A percentile compares a stretch with the other conserved stretches of the same genome.
Conservation (phyloP, 2,329 filamentous ascomycete genomes). For the Fusarium buxicola region DNA sequence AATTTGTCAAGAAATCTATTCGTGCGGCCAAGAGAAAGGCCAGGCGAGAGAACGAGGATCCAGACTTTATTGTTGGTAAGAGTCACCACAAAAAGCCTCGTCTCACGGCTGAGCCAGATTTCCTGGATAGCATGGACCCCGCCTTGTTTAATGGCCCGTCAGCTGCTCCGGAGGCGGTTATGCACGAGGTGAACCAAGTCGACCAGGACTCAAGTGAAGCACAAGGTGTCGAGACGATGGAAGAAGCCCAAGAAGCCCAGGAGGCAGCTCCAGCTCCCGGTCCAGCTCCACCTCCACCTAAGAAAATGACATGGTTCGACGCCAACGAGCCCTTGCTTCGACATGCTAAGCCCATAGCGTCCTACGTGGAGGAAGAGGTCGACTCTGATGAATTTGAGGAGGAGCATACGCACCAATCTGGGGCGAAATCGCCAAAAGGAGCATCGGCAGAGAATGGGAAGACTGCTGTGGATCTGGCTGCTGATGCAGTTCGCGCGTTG, state of each 20-base stretch:
- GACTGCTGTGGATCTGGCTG: constrained; percentile 55
- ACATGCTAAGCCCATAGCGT: constrained; percentile 63
- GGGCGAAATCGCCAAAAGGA: constrained; percentile 13
- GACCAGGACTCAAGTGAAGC: constrained; percentile 35
- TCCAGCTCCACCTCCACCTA: constrained; percentile 17
- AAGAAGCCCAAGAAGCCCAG: constrained; percentile 21
- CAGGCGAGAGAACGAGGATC: constrained; percentile 64
- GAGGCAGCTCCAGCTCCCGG: constrained; percentile 11
- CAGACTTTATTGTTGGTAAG: constrained; percentile 62
- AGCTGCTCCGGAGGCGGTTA: constrained; percentile 33
- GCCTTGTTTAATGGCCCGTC: constrained; percentile 57
- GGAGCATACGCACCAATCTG: constrained; percentile 50
- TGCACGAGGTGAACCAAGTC: constrained; percentile 30
- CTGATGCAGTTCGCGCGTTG: constrained; percentile 49
- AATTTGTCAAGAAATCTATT: constrained; percentile 66
- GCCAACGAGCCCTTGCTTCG: constrained; percentile 62
- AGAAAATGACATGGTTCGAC: constrained; percentile 50
- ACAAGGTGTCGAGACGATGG: constrained; percentile 8
- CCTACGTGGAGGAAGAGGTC: constrained; percentile 63
- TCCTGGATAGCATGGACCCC: constrained; percentile 62
- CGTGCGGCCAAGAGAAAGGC: constrained; percentile 65
- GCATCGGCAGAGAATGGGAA: constrained; percentile 11
- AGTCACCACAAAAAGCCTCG: constrained; percentile 58
- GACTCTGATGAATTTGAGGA: constrained; percentile 57
- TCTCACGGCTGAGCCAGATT: constrained; percentile 45